Conservation (phyloP, 176 grass and related monocot species). For the Triticum aestivum region DNA sequence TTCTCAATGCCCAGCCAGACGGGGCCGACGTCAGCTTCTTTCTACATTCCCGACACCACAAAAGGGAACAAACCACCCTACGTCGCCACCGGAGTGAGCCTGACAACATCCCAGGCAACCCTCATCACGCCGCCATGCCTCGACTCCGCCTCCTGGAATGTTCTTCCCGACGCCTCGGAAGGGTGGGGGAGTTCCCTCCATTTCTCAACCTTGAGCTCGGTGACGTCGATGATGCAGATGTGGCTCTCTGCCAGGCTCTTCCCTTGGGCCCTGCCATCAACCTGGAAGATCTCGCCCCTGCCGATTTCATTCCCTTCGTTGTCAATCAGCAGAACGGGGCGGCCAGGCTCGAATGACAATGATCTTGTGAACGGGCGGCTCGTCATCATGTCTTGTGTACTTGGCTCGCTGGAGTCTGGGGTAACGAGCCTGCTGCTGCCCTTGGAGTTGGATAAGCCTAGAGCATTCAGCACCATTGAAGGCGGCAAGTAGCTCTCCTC, state of each 20-base stretch:
- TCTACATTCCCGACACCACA: background rate
- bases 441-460: slow-evolving; percentile 39
- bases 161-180: slow-evolving; percentile 59
- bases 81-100: slow-evolving; percentile 29
- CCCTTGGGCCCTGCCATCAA: slow-evolving; percentile 46
- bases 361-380: slow-evolving; percentile 40
- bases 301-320: slow-evolving; percentile 66
- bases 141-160: slow-evolving; percentile 61
- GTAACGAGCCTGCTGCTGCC: slow-evolving; percentile 31
- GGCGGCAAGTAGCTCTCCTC: slow-evolving; percentile 66
- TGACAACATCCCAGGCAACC: slow-evolving; percentile 66
- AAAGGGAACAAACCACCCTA: background rate
- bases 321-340: slow-evolving; percentile 52
- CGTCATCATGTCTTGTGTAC: slow-evolving; percentile 16
- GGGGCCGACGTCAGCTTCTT: background rate
- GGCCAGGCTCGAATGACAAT: slow-evolving; percentile 50
- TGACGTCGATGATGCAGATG: slow-evolving; percentile 55
- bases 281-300: slow-evolving; percentile 60
- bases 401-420: slow-evolving; percentile 39
- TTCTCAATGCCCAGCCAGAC: background rate
- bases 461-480: slow-evolving; percentile 43
- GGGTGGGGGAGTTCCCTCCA: slow-evolving; percentile 75
- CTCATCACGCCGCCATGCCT: slow-evolving; percentile 63
- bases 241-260: slow-evolving; percentile 41
- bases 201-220: slow-evolving; percentile 66